These are phyloP conservation scores for Phytophthora litchii DNA, from an alignment of 352 stramenopile genomes.

Conservation along the genomic window DNA sequence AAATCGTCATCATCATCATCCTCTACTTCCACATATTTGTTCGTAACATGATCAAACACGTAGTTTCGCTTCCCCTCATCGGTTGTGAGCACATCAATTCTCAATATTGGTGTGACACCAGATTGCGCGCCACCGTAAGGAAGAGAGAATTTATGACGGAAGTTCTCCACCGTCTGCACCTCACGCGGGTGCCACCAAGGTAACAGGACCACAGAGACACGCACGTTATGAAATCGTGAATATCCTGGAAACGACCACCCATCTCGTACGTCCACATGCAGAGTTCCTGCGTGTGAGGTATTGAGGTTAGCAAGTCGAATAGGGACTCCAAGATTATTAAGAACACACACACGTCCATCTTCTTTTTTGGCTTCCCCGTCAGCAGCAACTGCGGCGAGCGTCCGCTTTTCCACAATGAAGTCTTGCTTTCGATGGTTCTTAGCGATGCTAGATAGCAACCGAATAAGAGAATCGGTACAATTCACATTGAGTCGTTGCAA, in stretches of 20 bases:
- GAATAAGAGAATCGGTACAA: constrained; percentile 83
- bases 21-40: constrained; percentile 89
- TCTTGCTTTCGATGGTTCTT: constrained; percentile 81
- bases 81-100: constrained; percentile 73
- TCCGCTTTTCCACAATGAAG: constrained; percentile 75
- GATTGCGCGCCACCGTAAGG: constrained; percentile 86
- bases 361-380: constrained; percentile 87
- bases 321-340: constrained; percentile 88
- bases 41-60: constrained; percentile 85
- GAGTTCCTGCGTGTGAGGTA: constrained; percentile 78
- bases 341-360: constrained; percentile 83
- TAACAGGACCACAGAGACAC: constrained; percentile 81
- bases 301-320: constrained; percentile 90
- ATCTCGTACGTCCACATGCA: constrained; percentile 85
- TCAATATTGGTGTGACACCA: constrained; percentile 85
- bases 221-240: constrained; percentile 85
- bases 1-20: constrained; percentile 62
- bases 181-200: constrained; percentile 89
- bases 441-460: constrained; percentile 77
- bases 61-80: constrained; percentile 81
- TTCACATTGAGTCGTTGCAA: constrained; percentile 89
- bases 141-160: constrained; percentile 83
- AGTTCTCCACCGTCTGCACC: constrained; percentile 67
- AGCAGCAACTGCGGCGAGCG: constrained; percentile 73
- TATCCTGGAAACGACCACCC: constrained; percentile 87